Conservation (phyloP, 805 yeast genomes). For the Monosporozyma aquatica region DNA sequence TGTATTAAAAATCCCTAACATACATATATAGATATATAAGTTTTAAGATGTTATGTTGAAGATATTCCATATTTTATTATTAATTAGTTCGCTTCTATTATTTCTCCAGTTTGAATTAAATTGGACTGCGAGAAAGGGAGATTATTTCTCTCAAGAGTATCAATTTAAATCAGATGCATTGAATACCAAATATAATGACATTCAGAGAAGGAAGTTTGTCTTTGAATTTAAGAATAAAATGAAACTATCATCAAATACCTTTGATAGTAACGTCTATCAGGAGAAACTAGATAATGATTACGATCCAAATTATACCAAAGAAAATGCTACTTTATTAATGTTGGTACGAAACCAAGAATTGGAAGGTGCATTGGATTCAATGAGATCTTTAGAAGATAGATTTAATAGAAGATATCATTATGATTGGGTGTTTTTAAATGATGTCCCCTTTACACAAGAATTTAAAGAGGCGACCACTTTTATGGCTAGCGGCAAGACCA, state of each 20-base stretch:
- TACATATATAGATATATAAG: no score
- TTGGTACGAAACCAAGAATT: conserved; percentile 76
- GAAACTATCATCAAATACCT: conserved; percentile 23
- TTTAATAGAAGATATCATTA: conserved; percentile 59
- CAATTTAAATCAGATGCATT: neutral
- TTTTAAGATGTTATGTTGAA: neutral
- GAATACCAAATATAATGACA: conserved; percentile 1
- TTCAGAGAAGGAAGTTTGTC: neutral
- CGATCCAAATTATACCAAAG: conserved; percentile 7
- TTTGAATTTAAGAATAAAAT: conserved; percentile 3
- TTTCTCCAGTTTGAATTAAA: neutral
- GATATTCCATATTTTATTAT: neutral
- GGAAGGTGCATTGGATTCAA: conserved; percentile 61
- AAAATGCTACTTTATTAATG: conserved; percentile 81
- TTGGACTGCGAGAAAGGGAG: neutral
- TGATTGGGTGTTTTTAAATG: conserved; percentile 75
- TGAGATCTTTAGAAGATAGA: conserved; percentile 70
- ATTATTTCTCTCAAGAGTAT: neutral
- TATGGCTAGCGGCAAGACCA: conserved; percentile 54
- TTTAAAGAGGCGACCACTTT: conserved; percentile 52
- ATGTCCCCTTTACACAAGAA: conserved; percentile 55
- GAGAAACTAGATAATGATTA: neutral
- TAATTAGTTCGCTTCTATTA: conserved; percentile 2
- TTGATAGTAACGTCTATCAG: conserved; percentile 14
- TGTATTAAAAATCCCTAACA: no score